Conservation (phyloP, 805 yeast species). For the Cyberlindnera nakhonratchasimensis region DNA sequence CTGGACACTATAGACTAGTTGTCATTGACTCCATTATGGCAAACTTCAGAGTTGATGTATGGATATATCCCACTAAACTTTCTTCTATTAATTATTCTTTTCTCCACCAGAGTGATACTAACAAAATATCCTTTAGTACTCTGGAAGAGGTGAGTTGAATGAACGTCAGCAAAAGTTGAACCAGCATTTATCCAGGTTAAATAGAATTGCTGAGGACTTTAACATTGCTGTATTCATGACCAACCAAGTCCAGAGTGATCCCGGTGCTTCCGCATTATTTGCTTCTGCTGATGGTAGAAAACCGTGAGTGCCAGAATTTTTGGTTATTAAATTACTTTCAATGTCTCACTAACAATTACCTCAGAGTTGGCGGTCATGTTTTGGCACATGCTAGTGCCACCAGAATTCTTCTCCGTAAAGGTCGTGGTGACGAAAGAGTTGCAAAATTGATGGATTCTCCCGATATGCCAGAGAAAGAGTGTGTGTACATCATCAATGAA, state of each 20-base stretch:
- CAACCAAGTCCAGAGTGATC: slow-evolving; percentile 81
- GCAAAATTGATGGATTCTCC: slow-evolving; percentile 80
- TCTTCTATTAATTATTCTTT: not conserved
- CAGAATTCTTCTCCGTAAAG: slow-evolving; percentile 64
- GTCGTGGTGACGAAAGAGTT: slow-evolving; percentile 76
- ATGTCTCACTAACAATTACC: slow-evolving; percentile 1
- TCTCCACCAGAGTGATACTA: too few species aligned
- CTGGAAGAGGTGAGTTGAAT: slow-evolving; percentile 73
- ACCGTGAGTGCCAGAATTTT: slow-evolving; percentile 37
- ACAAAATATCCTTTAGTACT: slow-evolving; percentile 36
- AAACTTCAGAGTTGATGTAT: slow-evolving; percentile 64
- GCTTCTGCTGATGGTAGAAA: slow-evolving; percentile 81
- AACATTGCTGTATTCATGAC: slow-evolving; percentile 73
- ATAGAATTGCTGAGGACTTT: slow-evolving; percentile 70
- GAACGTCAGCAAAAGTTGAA: slow-evolving; percentile 71
- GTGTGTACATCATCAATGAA: slow-evolving; percentile 67
- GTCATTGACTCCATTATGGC: slow-evolving; percentile 78
- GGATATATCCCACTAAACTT: slow-evolving; percentile 6
- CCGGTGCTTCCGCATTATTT: slow-evolving; percentile 76
- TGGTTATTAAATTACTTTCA: not conserved
- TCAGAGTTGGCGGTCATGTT: slow-evolving; percentile 69
- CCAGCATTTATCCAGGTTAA: slow-evolving; percentile 49
- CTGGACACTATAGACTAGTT: slow-evolving; percentile 60
- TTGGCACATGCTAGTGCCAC: slow-evolving; percentile 82
- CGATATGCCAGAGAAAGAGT: slow-evolving; percentile 77